phyloP scores from a whole-genome alignment of 1,139 yeast genomes.

The Blastobotrys elegans region DNA sequence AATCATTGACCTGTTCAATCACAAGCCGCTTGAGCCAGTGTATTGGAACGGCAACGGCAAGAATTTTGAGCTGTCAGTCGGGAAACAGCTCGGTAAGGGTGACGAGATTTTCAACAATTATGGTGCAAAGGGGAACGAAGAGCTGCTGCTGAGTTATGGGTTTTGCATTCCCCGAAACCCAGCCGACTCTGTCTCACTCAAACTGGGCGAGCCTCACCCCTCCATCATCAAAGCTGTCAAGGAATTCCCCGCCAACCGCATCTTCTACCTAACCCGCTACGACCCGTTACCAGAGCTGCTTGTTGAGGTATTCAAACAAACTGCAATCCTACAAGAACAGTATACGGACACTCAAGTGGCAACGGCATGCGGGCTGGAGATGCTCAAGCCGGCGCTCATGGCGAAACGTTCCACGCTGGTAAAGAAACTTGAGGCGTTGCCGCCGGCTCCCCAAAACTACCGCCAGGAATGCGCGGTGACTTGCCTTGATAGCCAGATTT shows the following conservation, averaged over 20 bases:
- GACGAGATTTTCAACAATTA: slow-evolving; percentile 69
- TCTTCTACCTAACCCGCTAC: slow-evolving; percentile 21
- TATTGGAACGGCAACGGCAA: slow-evolving; percentile 48
- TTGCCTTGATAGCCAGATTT: background rate
- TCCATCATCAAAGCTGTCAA: slow-evolving; percentile 7
- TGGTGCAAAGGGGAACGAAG: slow-evolving; percentile 84
- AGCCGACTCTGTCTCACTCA: slow-evolving; percentile 59
- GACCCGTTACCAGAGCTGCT: slow-evolving; percentile 22
- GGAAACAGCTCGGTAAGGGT: slow-evolving; percentile 31
- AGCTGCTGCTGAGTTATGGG: slow-evolving; percentile 56
- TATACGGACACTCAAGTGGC: slow-evolving; percentile 6
- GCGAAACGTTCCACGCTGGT: slow-evolving; percentile 5
- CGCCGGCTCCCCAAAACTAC: background rate
- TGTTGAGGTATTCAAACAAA: slow-evolving; percentile 15
- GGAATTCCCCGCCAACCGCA: slow-evolving; percentile 16
- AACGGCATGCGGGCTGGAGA: slow-evolving; percentile 8
- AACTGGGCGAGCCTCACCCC: slow-evolving; percentile 20
- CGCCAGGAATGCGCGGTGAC: background rate
- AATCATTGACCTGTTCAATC: slow-evolving; percentile 72
- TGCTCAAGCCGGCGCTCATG: slow-evolving; percentile 6
- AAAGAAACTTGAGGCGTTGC: background rate
- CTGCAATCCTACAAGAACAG: slow-evolving; percentile 12
- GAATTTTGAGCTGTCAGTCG: slow-evolving; percentile 29
- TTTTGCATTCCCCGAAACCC: slow-evolving; percentile 58
- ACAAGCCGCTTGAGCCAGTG: slow-evolving; percentile 56